Conservation (phyloP, 2,329 filamentous ascomycete species). For the Talaromyces amestolkiae region DNA sequence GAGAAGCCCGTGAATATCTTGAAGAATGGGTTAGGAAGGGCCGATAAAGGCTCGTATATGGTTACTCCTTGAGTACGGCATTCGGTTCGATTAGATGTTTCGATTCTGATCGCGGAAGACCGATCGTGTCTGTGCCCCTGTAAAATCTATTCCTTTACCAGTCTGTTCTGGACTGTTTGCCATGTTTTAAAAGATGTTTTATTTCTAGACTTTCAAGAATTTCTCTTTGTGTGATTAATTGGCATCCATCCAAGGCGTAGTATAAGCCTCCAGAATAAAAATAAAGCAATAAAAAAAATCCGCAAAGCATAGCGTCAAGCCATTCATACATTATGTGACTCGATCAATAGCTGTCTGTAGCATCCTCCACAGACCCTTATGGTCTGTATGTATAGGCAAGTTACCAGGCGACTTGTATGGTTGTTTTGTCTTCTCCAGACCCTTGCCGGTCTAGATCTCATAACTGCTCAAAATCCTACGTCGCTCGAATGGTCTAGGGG, state of each 20-base stretch:
- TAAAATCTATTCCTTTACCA: conserved; percentile 16
- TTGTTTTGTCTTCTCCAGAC: too few relatives aligned
- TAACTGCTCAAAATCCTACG: too few relatives aligned
- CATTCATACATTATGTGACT: too few relatives aligned
- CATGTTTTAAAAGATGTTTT: conserved; percentile 16
- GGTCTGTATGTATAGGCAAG: too few relatives aligned
- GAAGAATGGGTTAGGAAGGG: conserved; percentile 93
- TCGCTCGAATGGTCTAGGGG: too few relatives aligned
- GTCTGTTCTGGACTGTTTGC: conserved; percentile 1
- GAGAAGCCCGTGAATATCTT: conserved; percentile 69
- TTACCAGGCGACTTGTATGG: too few relatives aligned
- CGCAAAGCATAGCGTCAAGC: too few relatives aligned
- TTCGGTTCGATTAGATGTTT: neutral
- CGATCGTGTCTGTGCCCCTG: conserved; percentile 4
- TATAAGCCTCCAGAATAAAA: too few relatives aligned
- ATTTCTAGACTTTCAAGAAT: conserved; percentile 18
- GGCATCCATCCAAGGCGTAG: conserved; percentile 8
- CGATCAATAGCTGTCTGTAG: too few relatives aligned
- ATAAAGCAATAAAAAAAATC: too few relatives aligned
- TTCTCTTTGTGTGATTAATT: conserved; percentile 15
- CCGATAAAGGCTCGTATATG: conserved; percentile 53
- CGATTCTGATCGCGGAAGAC: neutral
- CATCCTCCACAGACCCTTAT: too few relatives aligned
- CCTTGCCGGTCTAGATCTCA: too few relatives aligned
- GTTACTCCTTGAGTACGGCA: conserved; percentile 2